Base-by-base conservation (phyloP, 305 asterid species). In the Solanum chacoense region DNA sequence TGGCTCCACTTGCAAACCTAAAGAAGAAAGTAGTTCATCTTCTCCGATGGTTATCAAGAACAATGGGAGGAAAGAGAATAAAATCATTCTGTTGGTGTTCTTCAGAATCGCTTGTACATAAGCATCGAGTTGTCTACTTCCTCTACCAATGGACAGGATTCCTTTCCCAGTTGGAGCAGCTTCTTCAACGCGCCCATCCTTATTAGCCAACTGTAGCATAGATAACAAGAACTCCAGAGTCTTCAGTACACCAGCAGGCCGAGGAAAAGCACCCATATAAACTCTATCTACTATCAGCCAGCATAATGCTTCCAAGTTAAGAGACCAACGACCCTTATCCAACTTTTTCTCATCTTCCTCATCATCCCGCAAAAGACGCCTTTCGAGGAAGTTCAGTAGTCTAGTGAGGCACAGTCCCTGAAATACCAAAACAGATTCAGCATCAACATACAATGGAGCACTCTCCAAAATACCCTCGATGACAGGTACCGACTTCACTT, bases 241-340 rank as follows among this genome's bases (percentile, higher is more conserved):
- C 92, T 93, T 94, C 90, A 98, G 91, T 73, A 98, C 98, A 90
- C 93, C 95, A 88, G 94, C 92, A 85, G 99, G 98, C 93, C 94
- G 99, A 90, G 98, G 98, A 91, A 98, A 98, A 90, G 98, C 98
- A 89, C 99, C 99, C 98, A 98, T 96, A 90, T 96, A 96, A 40
- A 94, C 98, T 34, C 99, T 98, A 91, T 98, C 99, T 42, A 96
- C 99, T 87, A 98, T 96, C 94, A 96, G 90, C 96, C 98, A 96
- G 85, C 98, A 96, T 88, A 98, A 91, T 86, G 98, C 94, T 90
- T 98, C 99, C 91, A 98, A 92, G 94, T 98, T 98, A 86, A 93
- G 59, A 69, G 98, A 93, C 98, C 98, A 95, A 86, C 96, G 95
- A 88, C 91, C 90, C 92, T 95, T 96, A 90, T 98, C 99, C 79